These are phyloP conservation scores for Epithemia pelagica DNA, from an alignment of 108 stramenopile species.

Conservation along the genomic window DNA sequence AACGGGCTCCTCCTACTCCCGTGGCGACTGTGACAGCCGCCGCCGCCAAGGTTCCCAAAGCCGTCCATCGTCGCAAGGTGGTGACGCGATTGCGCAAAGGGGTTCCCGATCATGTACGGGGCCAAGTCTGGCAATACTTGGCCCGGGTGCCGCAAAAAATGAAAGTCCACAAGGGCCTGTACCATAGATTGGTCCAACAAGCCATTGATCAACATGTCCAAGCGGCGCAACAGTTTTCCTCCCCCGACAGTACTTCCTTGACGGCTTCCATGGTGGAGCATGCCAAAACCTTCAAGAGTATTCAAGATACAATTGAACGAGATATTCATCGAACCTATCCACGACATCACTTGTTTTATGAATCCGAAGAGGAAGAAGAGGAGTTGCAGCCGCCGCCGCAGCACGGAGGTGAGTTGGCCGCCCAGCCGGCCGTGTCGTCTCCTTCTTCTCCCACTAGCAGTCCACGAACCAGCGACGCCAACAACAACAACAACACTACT, in stretches of 20 bases:
- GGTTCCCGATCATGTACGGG: slow-evolving; percentile 41
- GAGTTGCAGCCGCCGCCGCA: not conserved
- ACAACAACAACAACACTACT: not conserved
- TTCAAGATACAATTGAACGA: slow-evolving; percentile 75
- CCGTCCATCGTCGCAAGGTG: slow-evolving; percentile 4
- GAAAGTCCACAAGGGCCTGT: slow-evolving; percentile 22
- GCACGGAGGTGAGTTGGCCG: not conserved
- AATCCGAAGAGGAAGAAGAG: slow-evolving; percentile 25
- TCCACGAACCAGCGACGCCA: not conserved
- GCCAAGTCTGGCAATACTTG: slow-evolving; percentile 29
- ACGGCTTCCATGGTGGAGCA: slow-evolving; percentile 1
- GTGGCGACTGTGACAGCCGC: not conserved
- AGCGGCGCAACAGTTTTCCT: not conserved
- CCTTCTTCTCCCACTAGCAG: not conserved
- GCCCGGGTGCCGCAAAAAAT: slow-evolving; percentile 20
- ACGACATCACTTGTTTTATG: slow-evolving; percentile 71
- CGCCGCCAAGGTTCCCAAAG: not conserved
- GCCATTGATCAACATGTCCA: not conserved
- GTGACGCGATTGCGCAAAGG: slow-evolving; percentile 47
- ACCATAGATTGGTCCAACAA: slow-evolving; percentile 31
- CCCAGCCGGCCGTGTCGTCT: not conserved
- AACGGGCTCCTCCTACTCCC: not conserved
- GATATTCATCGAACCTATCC: slow-evolving; percentile 91
- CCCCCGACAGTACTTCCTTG: slow-evolving; percentile 7
- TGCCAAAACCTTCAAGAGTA: slow-evolving; percentile 22